These are phyloP conservation scores for Russula vinacea DNA, from an alignment of 768 basidiomycete species.

Conservation along the genomic window DNA sequence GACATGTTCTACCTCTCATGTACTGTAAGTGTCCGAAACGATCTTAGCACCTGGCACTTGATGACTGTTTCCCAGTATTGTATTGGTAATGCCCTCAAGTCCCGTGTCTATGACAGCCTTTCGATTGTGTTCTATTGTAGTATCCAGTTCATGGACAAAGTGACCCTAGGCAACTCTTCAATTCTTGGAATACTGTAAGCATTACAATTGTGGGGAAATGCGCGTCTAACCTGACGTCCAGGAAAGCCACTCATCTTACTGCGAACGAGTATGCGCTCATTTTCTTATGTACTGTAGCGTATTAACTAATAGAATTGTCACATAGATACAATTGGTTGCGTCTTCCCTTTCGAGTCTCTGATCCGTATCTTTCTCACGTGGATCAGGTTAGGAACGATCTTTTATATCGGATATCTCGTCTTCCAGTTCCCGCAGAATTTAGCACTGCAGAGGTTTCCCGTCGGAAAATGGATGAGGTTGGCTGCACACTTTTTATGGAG, in stretches of 20 bases:
- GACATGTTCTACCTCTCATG: conserved; percentile 68
- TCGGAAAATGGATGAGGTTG: conserved; percentile 79
- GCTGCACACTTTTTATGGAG: conserved; percentile 13
- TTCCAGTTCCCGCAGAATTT: conserved; percentile 77
- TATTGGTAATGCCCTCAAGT: conserved; percentile 45
- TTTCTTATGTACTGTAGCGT: background rate
- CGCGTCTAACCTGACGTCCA: conserved; percentile 33
- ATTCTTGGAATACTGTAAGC: conserved; percentile 67
- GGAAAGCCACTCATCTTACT: conserved; percentile 57
- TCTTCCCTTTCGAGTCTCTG: background rate
- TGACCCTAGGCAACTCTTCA: conserved; percentile 61
- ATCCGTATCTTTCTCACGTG: background rate
- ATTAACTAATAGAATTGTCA: background rate
- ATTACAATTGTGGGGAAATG: background rate
- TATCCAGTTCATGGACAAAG: conserved; percentile 81
- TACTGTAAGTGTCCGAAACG: conserved; percentile 48
- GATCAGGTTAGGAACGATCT: conserved; percentile 68
- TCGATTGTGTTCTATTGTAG: conserved; percentile 40
- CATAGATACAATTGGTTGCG: conserved; percentile 62
- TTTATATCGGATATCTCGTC: conserved; percentile 64
- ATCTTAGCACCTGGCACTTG: conserved; percentile 6
- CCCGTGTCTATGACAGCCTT: background rate
- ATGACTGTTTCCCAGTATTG: conserved; percentile 40
- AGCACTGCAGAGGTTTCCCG: conserved; percentile 67
- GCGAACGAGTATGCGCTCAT: conserved; percentile 55